Base-by-base conservation (phyloP, 1,284 basidiomycete species). In the Agaricales sp. region DNA sequence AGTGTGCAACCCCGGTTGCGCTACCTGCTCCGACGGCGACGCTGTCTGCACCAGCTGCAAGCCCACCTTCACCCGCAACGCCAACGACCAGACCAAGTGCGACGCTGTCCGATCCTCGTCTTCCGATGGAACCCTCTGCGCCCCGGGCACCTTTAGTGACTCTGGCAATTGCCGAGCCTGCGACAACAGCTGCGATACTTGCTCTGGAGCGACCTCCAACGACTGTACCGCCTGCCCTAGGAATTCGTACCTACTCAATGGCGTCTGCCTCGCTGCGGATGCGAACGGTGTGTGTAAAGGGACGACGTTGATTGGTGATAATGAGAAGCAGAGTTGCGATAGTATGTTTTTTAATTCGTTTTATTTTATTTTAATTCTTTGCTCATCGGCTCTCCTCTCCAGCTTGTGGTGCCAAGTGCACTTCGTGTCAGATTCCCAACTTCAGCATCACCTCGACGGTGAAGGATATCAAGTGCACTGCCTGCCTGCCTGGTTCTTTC, bases 371-470 rank as follows among this genome's bases (percentile, higher is more conserved):
- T 21, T 49, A 22, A 26, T 46, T 47, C 35, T 35, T 20, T 48
- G 16, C 39, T 8, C 50, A 23, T 45, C 45, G 54, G 37, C 57
- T 41, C 4, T 41, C 50, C 41, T 50, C 16, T 22, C 11, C 53
- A 87, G 85, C 74, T 50, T 90, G 87, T 63, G 83, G 87, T 4
- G 68, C 82, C 1, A 87, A 85, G 61, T 92, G 89, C 61, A 85
- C 82, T 11, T 70, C 78, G 0, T 92, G 89, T 65, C 67, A 71
- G 51, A 87, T 87, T 53, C 69, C 82, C 2, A 77, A 71, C 53
- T 92, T 92, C 63, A 81, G 59, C 48, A 71, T 75, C 13, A 77
- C 73, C 0, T 88, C 87, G 4, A 82, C 78, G 0, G 67, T 82
- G 25, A 68, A 74, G 50, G 71, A 85, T 50, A 64, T 79, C 2